Evolutionary conservation across 139 green algal species (phyloP).

Genomic region (Picochlorum sp.): DNA sequence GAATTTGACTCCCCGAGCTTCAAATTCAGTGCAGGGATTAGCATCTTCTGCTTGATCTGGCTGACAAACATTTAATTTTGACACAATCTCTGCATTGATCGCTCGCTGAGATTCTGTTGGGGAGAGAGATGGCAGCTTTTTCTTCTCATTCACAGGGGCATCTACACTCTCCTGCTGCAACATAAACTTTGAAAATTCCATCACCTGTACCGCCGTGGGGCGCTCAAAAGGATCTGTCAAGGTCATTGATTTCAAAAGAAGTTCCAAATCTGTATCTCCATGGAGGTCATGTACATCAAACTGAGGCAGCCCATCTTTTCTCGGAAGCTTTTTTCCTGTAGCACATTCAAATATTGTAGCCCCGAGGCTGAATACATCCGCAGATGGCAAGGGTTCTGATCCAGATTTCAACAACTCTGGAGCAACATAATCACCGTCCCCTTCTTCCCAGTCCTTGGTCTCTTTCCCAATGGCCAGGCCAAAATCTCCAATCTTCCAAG

Average conservation of each 20-base stretch:
- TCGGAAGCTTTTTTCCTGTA: conserved; percentile 31
- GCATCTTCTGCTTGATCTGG: too few relatives aligned
- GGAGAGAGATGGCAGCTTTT: conserved; percentile 2
- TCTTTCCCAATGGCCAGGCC: conserved; percentile 44
- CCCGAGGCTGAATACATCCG: conserved; percentile 55
- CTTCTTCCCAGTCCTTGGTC: conserved; percentile 64
- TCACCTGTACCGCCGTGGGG: neutral
- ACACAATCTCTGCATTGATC: neutral
- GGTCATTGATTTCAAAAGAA: neutral
- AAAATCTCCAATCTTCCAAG: conserved; percentile 67
- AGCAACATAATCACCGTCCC: conserved; percentile 69
- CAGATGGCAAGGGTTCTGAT: conserved; percentile 29
- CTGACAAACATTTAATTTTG: too few relatives aligned
- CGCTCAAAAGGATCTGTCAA: neutral
- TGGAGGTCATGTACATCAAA: neutral
- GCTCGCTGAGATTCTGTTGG: neutral
- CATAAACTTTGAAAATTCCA: neutral
- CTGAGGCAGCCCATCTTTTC: neutral
- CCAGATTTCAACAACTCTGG: conserved; percentile 55
- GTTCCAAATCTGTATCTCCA: neutral
- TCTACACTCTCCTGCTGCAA: neutral
- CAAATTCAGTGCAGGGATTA: neutral
- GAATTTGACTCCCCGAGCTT: neutral
- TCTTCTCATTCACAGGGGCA: neutral
- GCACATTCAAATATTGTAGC: conserved; percentile 52